phyloP scores from a whole-genome alignment of 164 flowering plant species.

The Berberis vulgaris region DNA sequence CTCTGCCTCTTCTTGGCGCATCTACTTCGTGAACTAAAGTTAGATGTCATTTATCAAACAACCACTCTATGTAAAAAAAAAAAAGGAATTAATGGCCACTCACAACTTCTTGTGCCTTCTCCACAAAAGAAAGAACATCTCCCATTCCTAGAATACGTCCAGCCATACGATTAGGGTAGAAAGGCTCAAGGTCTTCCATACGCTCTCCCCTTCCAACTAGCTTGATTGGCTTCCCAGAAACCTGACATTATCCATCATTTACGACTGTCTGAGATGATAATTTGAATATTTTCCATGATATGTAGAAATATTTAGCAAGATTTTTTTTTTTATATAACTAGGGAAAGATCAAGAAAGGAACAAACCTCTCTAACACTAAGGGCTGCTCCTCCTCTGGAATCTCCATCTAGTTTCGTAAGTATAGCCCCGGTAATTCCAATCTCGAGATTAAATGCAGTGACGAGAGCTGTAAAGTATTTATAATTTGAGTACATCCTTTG shows the following conservation, averaged over 20 bases:
- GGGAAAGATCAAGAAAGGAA: background rate
- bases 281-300: background rate
- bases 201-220: slow-evolving; percentile 98
- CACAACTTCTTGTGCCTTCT: slow-evolving; percentile 99
- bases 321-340: background rate
- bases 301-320: background rate
- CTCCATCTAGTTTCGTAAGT: slow-evolving; percentile 95
- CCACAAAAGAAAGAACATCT: slow-evolving; percentile 94
- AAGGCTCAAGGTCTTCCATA: slow-evolving; percentile 97
- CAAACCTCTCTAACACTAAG: slow-evolving; percentile 93
- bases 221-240: slow-evolving; percentile 96
- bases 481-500: background rate
- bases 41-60: background rate
- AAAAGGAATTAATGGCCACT: slow-evolving; percentile 24
- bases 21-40: slow-evolving; percentile 31
- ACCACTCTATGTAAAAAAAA: slow-evolving; percentile 1
- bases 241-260: slow-evolving; percentile 33
- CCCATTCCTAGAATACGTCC: slow-evolving; percentile 99
- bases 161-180: slow-evolving; percentile 98
- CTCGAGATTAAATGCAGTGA: slow-evolving; percentile 91
- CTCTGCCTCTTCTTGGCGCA: slow-evolving; percentile 97
- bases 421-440: slow-evolving; percentile 97
- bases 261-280: background rate
- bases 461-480: slow-evolving; percentile 48
- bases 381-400: slow-evolving; percentile 99